Evolutionary conservation across 768 basidiomycete species (phyloP), one percentile per base, ranked within the genome.

Genomic region (Gloeopeniophorella convolvens): DNA sequence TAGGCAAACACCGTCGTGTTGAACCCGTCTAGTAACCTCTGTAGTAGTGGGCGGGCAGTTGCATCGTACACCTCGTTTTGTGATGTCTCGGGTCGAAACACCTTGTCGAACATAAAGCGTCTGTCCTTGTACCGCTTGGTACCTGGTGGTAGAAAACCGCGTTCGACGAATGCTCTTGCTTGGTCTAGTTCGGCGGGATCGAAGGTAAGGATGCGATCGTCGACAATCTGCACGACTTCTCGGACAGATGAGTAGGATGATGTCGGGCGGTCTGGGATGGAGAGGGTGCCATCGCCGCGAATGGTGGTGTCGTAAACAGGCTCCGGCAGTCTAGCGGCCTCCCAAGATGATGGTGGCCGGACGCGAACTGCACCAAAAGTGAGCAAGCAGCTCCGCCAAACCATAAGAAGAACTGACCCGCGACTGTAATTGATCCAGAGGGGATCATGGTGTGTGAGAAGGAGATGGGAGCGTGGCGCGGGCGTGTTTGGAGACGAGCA

Each of bases 1-100:
- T 99, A 99, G 3, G 96, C 96, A 72, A 99, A 98, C 8, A 97
- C 88, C 10, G 96, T 99, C 36, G 93, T 87, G 60, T 99, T 97
- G 70, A 82, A 99, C 9, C 96, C 96, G 60, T 97, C 87, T 51
- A 99, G 72, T 21, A 99, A 70, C 21, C 90, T 85, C 57, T 79
- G 75, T 15, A 99, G 73, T 42, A 99, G 70, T 28, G 93, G 92
- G 63, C 85, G 83, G 12, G 92, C 78, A 10, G 93, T 97, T 42
- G 81, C 71, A 57, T 84, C 82, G 62, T 91, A 98, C 8, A 99
- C 89, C 46, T 91, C 88, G 56, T 79, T 79, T 68, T 99, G 96
- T 16, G 72, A 73, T 36, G 88, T 78, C 40, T 86, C 79, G 62
- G 84, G 80, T 56, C 83, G 77, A 63, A 96, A 95, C 33, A 99